A percentile compares a stretch with the other conserved stretches of the same genome.
These are phyloP conservation scores for Knoxdaviesia capensis DNA, from an alignment of 2,329 filamentous ascomycete species.

Conservation along the genomic window DNA sequence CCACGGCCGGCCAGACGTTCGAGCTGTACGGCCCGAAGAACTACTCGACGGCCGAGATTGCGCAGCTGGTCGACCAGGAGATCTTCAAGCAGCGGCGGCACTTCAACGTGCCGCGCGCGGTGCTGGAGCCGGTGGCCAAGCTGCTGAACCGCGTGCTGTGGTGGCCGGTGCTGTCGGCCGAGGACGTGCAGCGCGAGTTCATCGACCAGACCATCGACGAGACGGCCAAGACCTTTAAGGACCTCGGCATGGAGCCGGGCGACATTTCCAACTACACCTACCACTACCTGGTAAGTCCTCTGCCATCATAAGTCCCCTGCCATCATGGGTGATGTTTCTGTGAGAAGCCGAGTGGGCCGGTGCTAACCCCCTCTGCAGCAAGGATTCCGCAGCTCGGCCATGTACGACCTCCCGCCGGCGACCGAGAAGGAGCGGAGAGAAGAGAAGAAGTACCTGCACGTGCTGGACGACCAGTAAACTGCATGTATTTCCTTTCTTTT, in stretches of 20 bases:
- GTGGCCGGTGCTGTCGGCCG: conserved; percentile 70
- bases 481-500: not conserved
- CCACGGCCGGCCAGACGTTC: conserved; percentile 72
- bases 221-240: conserved; percentile 84
- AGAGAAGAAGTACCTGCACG: conserved; percentile 93
- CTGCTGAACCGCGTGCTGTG: conserved; percentile 67
- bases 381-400: conserved; percentile 72
- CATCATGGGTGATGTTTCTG: not conserved
- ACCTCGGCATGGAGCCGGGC: conserved; percentile 73
- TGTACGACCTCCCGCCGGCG: conserved; percentile 84
- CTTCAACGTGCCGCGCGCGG: conserved; percentile 68
- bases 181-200: conserved; percentile 82
- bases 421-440: conserved; percentile 89
- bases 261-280: conserved; percentile 78
- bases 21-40: conserved; percentile 89
- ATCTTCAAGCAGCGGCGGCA: conserved; percentile 79
- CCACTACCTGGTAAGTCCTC: conserved; percentile 63
- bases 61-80: conserved; percentile 73
- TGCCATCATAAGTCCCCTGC: not conserved
- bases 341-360: not conserved
- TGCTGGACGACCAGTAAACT: conserved; percentile 64
- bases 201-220: conserved; percentile 83
- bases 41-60: conserved; percentile 77
- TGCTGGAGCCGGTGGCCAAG: conserved; percentile 56
- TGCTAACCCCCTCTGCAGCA: conserved; percentile 34